A percentile compares a stretch with the other conserved stretches of the same genome.
Conservation (phyloP, 495 filamentous ascomycete species). For the Amniculicola lignicola region DNA sequence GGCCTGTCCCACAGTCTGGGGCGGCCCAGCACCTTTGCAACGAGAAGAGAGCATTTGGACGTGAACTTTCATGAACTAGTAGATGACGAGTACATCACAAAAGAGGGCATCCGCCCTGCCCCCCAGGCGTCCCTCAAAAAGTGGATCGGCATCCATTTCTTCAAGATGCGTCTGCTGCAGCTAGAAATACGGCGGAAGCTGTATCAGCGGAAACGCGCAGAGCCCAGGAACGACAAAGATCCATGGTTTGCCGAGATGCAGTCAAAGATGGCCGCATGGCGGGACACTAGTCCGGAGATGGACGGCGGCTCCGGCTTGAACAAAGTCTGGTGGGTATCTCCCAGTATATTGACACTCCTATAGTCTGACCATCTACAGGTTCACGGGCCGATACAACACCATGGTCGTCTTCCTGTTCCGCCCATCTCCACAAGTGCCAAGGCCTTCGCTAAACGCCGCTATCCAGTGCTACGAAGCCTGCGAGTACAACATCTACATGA, state of each 20-base stretch:
- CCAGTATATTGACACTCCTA: not conserved
- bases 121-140: slow-evolving; percentile 69
- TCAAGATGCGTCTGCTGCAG: slow-evolving; percentile 84
- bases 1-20: slow-evolving; percentile 84
- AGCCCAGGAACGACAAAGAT: slow-evolving; percentile 70
- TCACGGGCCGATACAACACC: slow-evolving; percentile 70
- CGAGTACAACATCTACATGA: slow-evolving; percentile 72
- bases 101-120: slow-evolving; percentile 68
- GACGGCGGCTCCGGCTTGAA: slow-evolving; percentile 64
- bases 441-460: slow-evolving; percentile 72
- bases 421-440: slow-evolving; percentile 84
- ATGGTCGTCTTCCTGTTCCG: slow-evolving; percentile 82
- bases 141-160: slow-evolving; percentile 83
- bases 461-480: slow-evolving; percentile 76
- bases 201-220: slow-evolving; percentile 72
- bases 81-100: slow-evolving; percentile 75
- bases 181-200: slow-evolving; percentile 79
- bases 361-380: slow-evolving; percentile 51
- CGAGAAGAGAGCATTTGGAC: slow-evolving; percentile 72
- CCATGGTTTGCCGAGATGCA: slow-evolving; percentile 84
- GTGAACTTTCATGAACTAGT: slow-evolving; percentile 76
- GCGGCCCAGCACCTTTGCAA: slow-evolving; percentile 76
- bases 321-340: slow-evolving; percentile 56
- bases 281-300: slow-evolving; percentile 55
- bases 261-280: slow-evolving; percentile 72